These are phyloP conservation scores for Phytophthora boehmeriae DNA, from an alignment of 352 stramenopile genomes.

Conservation along the genomic window DNA sequence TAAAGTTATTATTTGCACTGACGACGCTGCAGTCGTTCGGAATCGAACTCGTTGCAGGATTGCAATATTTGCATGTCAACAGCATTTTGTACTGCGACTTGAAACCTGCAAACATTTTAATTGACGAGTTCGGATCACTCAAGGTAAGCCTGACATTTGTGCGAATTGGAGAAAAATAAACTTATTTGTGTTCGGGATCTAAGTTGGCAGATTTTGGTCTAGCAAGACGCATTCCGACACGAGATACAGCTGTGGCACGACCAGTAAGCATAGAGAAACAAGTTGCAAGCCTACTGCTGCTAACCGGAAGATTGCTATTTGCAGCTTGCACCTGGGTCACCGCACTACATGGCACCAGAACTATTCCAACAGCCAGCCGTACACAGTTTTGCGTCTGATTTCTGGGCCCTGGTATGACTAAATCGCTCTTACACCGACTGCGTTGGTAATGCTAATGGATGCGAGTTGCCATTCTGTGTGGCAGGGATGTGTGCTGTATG, in stretches of 20 bases:
- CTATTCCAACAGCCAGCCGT: slow-evolving; percentile 85
- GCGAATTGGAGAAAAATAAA: background rate
- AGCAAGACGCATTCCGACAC: slow-evolving; percentile 78
- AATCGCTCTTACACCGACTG: background rate
- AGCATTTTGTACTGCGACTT: slow-evolving; percentile 92
- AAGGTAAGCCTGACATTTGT: slow-evolving; percentile 50
- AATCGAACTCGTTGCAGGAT: slow-evolving; percentile 69
- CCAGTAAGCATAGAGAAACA: slow-evolving; percentile 33
- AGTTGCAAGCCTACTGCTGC: background rate
- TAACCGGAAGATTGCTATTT: background rate
- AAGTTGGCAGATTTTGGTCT: slow-evolving; percentile 91
- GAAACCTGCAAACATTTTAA: slow-evolving; percentile 90
- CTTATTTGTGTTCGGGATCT: background rate
- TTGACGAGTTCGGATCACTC: slow-evolving; percentile 93
- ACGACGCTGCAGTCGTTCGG: slow-evolving; percentile 59
- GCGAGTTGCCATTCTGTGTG: background rate
- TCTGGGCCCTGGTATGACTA: slow-evolving; percentile 76
- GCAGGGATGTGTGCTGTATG: slow-evolving; percentile 82
- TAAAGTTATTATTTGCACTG: background rate
- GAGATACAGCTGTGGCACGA: slow-evolving; percentile 30
- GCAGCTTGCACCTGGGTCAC: slow-evolving; percentile 73
- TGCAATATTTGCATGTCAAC: slow-evolving; percentile 91
- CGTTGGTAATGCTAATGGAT: background rate
- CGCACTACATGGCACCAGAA: slow-evolving; percentile 93
- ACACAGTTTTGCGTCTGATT: slow-evolving; percentile 91